Evolutionary conservation across 768 basidiomycete genomes (phyloP).

Genomic region (Lyophyllum decastes): DNA sequence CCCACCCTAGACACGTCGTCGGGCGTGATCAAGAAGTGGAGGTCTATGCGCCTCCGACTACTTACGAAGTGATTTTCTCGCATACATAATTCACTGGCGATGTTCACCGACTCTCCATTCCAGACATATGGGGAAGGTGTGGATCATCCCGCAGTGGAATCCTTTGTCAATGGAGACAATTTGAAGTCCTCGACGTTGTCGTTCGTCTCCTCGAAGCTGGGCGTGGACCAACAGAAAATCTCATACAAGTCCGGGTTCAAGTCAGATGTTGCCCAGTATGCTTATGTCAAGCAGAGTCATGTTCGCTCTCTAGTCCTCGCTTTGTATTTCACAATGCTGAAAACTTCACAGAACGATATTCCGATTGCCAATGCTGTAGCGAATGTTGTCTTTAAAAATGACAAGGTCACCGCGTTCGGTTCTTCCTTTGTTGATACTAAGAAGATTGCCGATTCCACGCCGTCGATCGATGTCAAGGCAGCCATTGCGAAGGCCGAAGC

Average conservation of each 20-base stretch:
- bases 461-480: background rate
- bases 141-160: too few relatives aligned
- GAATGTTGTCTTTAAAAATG: background rate
- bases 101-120: too few relatives aligned
- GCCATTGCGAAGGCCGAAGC: background rate
- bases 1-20: too few relatives aligned
- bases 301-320: background rate
- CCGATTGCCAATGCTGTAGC: background rate
- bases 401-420: background rate
- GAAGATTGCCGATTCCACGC: background rate
- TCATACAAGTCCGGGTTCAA: background rate
- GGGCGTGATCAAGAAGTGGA: too few relatives aligned
- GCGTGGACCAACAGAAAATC: background rate
- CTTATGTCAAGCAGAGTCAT: background rate
- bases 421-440: background rate
- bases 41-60: too few relatives aligned
- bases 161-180: too few relatives aligned
- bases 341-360: background rate
- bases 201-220: background rate
- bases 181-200: too few relatives aligned
- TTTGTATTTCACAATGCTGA: background rate
- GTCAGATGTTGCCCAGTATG: background rate
- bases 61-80: too few relatives aligned
- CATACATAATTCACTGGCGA: too few relatives aligned
- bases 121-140: too few relatives aligned